phyloP scores from a whole-genome alignment of 1,284 basidiomycete genomes.

The Waitea zeae region DNA sequence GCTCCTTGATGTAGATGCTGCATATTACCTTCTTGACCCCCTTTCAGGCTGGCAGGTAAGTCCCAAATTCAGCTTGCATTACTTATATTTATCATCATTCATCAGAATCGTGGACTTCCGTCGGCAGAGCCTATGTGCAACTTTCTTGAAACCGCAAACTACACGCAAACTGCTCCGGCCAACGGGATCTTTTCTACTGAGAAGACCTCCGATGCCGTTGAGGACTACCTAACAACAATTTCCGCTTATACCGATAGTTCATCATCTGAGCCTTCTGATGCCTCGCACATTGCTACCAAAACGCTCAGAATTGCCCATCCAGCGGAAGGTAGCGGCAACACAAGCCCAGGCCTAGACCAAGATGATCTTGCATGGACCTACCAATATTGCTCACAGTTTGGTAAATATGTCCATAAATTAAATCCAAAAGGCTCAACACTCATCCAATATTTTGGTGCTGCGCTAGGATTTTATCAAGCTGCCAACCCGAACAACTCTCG shows the following conservation, averaged over 20 bases:
- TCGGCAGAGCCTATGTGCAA: constrained; percentile 30
- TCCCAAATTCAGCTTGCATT: no score
- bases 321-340: constrained; percentile 23
- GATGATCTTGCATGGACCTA: constrained; percentile 28
- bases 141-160: constrained; percentile 26
- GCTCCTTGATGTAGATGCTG: constrained; percentile 21
- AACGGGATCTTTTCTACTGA: constrained; percentile 17
- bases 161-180: constrained; percentile 19
- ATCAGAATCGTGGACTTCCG: no score
- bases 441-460: no score
- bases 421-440: no score
- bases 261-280: no score
- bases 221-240: no score
- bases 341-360: constrained; percentile 26
- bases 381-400: constrained; percentile 34
- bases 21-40: constrained; percentile 28
- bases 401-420: no score
- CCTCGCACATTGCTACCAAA: no score
- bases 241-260: no score
- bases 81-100: no score
- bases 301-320: no score
- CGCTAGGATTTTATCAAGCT: constrained; percentile 32
- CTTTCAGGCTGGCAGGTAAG: constrained; percentile 30
- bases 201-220: constrained; percentile 19
- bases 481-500: constrained; percentile 25